Base-by-base conservation (phyloP, 495 filamentous ascomycete species). In the Letharia columbiana region DNA sequence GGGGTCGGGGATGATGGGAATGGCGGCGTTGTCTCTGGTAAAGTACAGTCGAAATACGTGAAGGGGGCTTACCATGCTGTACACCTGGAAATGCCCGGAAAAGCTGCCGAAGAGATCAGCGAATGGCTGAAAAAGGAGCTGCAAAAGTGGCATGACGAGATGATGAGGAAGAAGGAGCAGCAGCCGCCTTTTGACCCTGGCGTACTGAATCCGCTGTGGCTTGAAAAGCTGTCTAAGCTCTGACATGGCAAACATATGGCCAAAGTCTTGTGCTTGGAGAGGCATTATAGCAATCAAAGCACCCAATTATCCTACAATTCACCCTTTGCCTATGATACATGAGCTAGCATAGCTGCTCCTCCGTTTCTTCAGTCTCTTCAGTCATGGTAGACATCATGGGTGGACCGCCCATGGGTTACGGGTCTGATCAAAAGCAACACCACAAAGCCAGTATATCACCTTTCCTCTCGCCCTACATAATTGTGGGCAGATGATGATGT, bases 1-100 rank as follows among this genome's bases (percentile, higher is more conserved):
- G 67, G 67, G 10, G 60, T 50, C 18, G 64, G 67, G 15, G 37
- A n/a, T 12, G 67, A 64, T 13, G 67, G 64, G 8, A 66, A 50
- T 58, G 67, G 78, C 23, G 67, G 64, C 18, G 40, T 52, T 28
- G 50, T 33, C 3, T n/a, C 40, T 6, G 67, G 64, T 6, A 40
- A 61, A 42, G 67, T 69, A 20, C 45, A 57, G 13, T 41, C 61
- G n/a, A 39, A 4, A 2, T 45, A 64, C 12, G 47, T 68, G 0
- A 49, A 68, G 41, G 66, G 58, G 17, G 62, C 37, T 12, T 40
- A 54, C 13, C 62, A 68, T 37, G 52, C 57, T 33, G n/a, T 68
- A 15, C 62, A 62, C 12, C 39, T 68, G 35, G 62, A 68, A 47
- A 61, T 40, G 44, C 66, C 56, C 12, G 57, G 31, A 28, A 63